These are phyloP conservation scores for Botrytis paeoniae DNA, from an alignment of 2,329 filamentous ascomycete species.

Conservation along the genomic window DNA sequence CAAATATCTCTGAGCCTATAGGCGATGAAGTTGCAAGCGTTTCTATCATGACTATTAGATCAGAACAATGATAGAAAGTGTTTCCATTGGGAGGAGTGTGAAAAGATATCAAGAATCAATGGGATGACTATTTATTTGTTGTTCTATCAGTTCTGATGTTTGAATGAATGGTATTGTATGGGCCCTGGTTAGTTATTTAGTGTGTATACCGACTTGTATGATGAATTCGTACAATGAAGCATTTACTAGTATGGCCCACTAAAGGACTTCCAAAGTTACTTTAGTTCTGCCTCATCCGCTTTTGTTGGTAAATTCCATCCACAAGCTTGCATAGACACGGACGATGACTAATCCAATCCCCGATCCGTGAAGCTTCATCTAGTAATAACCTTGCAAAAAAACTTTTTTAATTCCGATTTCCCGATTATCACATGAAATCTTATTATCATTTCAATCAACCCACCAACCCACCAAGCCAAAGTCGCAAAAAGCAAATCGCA, in stretches of 20 bases:
- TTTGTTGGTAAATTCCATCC: neutral
- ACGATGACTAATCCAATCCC: neutral
- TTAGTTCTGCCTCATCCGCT: neutral
- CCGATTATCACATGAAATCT: slow-evolving; percentile 9
- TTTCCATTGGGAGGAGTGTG: slow-evolving; percentile 8
- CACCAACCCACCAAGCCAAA: slow-evolving; percentile 18
- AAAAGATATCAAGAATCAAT: neutral
- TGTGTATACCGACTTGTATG: neutral
- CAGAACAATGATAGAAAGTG: neutral
- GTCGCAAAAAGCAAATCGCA: neutral
- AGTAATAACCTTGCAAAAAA: neutral
- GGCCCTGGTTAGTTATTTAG: neutral
- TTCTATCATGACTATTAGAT: slow-evolving; percentile 26
- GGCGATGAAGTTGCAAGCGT: slow-evolving; percentile 55
- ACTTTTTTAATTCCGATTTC: neutral
- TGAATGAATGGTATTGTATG: neutral
- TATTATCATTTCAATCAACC: neutral
- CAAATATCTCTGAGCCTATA: slow-evolving; percentile 77
- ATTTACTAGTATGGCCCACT: neutral
- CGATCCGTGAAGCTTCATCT: no score
- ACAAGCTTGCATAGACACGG: neutral
- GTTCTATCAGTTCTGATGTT: neutral
- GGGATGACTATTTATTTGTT: neutral
- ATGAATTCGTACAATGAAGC: neutral
- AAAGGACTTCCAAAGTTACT: neutral